These are phyloP conservation scores for Elsinoe ampelina DNA, from an alignment of 2,329 filamentous ascomycete species.

Conservation along the genomic window DNA sequence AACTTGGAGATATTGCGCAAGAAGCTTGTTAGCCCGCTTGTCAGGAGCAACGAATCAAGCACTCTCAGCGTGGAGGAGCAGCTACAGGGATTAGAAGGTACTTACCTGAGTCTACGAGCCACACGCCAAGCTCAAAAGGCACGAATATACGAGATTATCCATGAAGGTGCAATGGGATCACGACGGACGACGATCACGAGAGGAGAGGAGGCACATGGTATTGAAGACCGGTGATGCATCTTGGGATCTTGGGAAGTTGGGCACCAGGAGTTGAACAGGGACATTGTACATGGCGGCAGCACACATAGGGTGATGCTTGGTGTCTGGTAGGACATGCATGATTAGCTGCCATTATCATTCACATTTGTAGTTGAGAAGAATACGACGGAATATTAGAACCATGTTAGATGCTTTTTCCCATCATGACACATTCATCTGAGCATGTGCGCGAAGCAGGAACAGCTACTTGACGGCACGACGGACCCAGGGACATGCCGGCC, in stretches of 20 bases:
- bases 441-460: no score
- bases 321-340: background rate
- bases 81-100: slow-evolving; percentile 70
- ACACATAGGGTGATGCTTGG: background rate
- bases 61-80: slow-evolving; percentile 74
- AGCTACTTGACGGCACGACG: no score
- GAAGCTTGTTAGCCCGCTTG: slow-evolving; percentile 75
- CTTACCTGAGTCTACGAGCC: slow-evolving; percentile 65
- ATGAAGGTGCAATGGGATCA: slow-evolving; percentile 41
- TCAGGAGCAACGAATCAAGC: slow-evolving; percentile 58
- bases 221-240: slow-evolving; percentile 15
- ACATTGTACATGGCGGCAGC: background rate
- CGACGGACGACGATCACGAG: slow-evolving; percentile 8
- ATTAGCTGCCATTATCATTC: background rate
- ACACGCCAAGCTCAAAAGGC: slow-evolving; percentile 73
- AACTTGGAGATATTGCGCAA: slow-evolving; percentile 76
- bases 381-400: background rate
- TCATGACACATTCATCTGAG: no score
- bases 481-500: no score
- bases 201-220: slow-evolving; percentile 16
- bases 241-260: background rate
- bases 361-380: background rate
- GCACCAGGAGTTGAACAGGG: background rate
- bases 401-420: background rate
- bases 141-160: slow-evolving; percentile 72